Evolutionary conservation across 2,329 filamentous ascomycete genomes (phyloP).

Genomic region (Cadophora sp.): DNA sequence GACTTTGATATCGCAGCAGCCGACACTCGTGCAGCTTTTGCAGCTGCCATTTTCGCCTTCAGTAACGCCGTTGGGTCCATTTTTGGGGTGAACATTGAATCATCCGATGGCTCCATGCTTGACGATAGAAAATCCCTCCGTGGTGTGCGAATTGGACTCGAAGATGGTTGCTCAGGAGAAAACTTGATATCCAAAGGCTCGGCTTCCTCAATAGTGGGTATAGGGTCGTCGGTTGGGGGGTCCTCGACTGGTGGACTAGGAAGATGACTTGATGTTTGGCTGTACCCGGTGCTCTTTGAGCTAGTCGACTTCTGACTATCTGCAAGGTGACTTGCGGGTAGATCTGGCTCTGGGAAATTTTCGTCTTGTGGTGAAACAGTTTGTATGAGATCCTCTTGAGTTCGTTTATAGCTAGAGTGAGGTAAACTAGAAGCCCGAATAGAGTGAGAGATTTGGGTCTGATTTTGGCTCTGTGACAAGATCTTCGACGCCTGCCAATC

Average conservation of each 20-base stretch:
- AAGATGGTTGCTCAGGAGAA: not conserved
- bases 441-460: not conserved
- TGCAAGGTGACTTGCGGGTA: not conserved
- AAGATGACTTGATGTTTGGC: conserved; percentile 23
- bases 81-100: not conserved
- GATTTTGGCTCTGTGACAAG: not conserved
- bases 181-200: conserved; percentile 1
- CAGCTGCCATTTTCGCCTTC: conserved; percentile 4
- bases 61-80: not conserved
- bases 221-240: not conserved
- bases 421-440: not conserved
- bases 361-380: conserved; percentile 5
- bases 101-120: conserved; percentile 4
- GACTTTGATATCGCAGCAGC: not conserved
- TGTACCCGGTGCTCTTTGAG: conserved; percentile 9
- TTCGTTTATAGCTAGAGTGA: not conserved
- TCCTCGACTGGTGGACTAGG: conserved; percentile 21
- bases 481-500: not conserved
- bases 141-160: not conserved
- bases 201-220: conserved; percentile 28
- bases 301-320: conserved; percentile 2
- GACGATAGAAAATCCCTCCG: not conserved
- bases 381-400: not conserved
- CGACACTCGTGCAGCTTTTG: conserved; percentile 2
- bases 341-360: not conserved